Evolutionary conservation across 2,329 filamentous ascomycete genomes (phyloP), one percentile per base, ranked within the genome.

Genomic region (Thielaviopsis populi): DNA sequence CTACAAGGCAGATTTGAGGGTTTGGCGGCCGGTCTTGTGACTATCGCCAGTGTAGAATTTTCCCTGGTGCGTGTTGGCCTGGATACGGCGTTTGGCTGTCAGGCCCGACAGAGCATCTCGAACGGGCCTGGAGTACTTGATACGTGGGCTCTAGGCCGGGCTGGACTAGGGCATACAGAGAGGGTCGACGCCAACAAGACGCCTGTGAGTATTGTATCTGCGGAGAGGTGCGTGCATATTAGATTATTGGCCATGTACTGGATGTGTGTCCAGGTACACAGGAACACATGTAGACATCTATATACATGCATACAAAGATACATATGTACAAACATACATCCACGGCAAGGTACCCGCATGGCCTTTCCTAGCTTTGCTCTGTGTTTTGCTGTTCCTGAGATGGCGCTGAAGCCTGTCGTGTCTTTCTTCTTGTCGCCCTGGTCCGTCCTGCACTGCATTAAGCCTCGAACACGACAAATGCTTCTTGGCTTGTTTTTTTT

Each of bases 381-480:
- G 53, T 37, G 11, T 42, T 48, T 46, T 60, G 43, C 17, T 41
- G 64, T 65, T 65, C 43, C 61, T 63, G 54, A 19, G 59, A 40
- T 27, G 33, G 42, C n/a, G 42, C 42, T 46, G 42, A 46, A 37
- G 33, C 33, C 59, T 27, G 37, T 59, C 42, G 53, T 59, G 13
- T 11, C n/a, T 19, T 50, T 17, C 41, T 63, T 63, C 62, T 54
- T 33, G 30, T 13, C 27, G 2, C n/a, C 27, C 15, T 56, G 53
- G n/a, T 19, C 24, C 53, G n/a, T n/a, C n/a, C n/a, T n/a, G n/a
- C n/a, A n/a, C n/a, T 56, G 17, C 27, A n/a, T 56, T 19, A 7
- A 37, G 53, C 19, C 53, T 56, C 53, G 30, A 56, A 30, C 30
- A n/a, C 33, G 33, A 8, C 8, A 37, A 37, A 33, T 13, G 27